Evolutionary conservation across 441 rosid genomes (phyloP), one percentile per base, ranked within the genome.

Genomic region (Euphorbia celastroides): DNA sequence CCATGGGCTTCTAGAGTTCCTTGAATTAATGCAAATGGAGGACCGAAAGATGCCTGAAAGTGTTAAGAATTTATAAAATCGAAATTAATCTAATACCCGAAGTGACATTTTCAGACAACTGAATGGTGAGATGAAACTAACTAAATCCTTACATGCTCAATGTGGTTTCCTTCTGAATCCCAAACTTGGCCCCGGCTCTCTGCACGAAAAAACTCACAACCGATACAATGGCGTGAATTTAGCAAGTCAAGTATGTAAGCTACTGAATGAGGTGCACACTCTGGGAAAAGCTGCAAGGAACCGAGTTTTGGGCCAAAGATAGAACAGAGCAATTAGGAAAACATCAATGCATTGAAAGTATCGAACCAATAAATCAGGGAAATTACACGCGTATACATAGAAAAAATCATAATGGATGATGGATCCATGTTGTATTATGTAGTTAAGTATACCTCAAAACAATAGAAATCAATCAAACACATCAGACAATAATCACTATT

Each of bases 11-110:
- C 86, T 8, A 95, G 88, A 55, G 79, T 81, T 72, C 99, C 98
- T 85, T 95, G 99, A 78, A 95, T 78, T 75, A 95, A 71, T 1
- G 88, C 99, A 73, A 82, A 95, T 41, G 99, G 99, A 55, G 99
- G 97, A 52, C 98, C 99, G 61, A 75, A 85, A 10, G 87, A 78
- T 64, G 93, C 85, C 69, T 65, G 17, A 59, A 54, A 6, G 42
- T 36, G 42, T 36, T 36, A n/a, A n/a, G n/a, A n/a, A n/a, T n/a
- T n/a, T n/a, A n/a, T n/a, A n/a, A n/a, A n/a, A n/a, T n/a, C n/a
- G n/a, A n/a, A n/a, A n/a, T n/a, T n/a, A n/a, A n/a, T n/a, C n/a
- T n/a, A n/a, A n/a, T n/a, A n/a, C n/a, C n/a, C n/a, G n/a, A n/a
- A n/a, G n/a, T n/a, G n/a, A n/a, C n/a, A n/a, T n/a, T n/a, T n/a